Base-by-base conservation (phyloP, 768 basidiomycete genomes). In the Agrocybe chaxingu region DNA sequence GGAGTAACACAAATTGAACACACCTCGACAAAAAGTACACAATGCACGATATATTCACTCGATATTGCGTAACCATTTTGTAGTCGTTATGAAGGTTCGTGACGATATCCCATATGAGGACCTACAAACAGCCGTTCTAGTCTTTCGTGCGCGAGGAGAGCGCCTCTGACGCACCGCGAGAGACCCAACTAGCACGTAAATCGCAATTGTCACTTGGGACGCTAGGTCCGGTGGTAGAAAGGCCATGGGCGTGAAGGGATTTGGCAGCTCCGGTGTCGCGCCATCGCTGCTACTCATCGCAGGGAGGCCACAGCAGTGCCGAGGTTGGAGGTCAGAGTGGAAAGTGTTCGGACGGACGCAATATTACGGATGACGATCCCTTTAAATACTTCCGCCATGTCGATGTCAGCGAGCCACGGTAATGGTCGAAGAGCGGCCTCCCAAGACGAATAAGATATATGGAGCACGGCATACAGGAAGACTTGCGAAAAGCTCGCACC, bases 231-330 rank as follows among this genome's bases (percentile, higher is more conserved):
- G 64, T 13, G 61, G 39, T 7, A 70, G 54, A 43, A 63, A 67
- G 7, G 67, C 70, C 52, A 68, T 46, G 7, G 68, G 60, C 3
- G 69, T 68, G 42, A 61, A 52, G 0, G 68, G 68, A 44, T 69
- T 72, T 24, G 5, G 11, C 33, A 41, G 24, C 44, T 41, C 38
- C 40, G 24, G 24, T 24, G 24, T 24, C 24, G 24, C 24, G 1
- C 24, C 24, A 24, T 24, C 24, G 24, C 5, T 24, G 5, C 24
- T 24, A 24, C 24, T 24, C 24, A 24, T 24, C 24, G 5, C 24
- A 24, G 24, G 24, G 3, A 24, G 24, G 3, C 24, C 5, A 5
- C 24, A 5, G 24, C 5, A 24, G 5, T 24, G 3, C 24, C 24
- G 24, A 5, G 24, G 24, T 24, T 24, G 24, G 16, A 16, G 16